Conservation (phyloP, 169 alveolate species). For the Cryptosporidium sp. region DNA sequence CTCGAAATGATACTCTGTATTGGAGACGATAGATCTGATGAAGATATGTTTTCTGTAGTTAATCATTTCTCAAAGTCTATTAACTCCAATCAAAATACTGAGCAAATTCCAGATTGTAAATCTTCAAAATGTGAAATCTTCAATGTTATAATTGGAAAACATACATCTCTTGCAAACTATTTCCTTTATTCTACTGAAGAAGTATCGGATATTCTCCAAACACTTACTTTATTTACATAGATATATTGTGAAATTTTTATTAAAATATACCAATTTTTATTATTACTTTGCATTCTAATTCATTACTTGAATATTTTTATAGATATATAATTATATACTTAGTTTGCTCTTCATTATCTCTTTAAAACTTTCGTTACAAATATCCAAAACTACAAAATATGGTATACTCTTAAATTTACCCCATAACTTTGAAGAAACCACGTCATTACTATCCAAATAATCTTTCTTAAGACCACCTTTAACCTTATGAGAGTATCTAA, state of each 20-base stretch:
- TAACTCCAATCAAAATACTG: background rate
- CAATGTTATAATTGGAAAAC: conserved; percentile 49
- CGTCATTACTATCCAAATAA: background rate
- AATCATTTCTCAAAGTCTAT: background rate
- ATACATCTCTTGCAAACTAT: conserved; percentile 45
- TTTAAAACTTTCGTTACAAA: conserved; percentile 35
- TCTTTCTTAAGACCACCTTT: background rate
- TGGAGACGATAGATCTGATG: conserved; percentile 67
- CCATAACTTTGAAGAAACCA: conserved; percentile 32
- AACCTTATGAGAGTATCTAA: conserved; percentile 11
- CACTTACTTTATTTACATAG: conserved; percentile 46
- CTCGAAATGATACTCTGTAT: conserved; percentile 50
- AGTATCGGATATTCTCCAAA: conserved; percentile 43
- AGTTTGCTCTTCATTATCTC: conserved; percentile 14
- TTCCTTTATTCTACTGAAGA: conserved; percentile 55
- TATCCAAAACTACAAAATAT: conserved; percentile 15
- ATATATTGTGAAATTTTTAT: background rate
- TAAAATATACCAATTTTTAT: background rate
- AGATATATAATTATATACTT: background rate
- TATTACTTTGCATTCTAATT: no score
- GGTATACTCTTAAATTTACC: conserved; percentile 48
- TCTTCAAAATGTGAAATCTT: conserved; percentile 15
- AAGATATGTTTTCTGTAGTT: conserved; percentile 62
- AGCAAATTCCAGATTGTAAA: background rate
- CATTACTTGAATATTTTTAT: background rate